These are phyloP conservation scores for Saxispiralis lemnorum DNA, from an alignment of 495 filamentous ascomycete genomes.

Conservation along the genomic window DNA sequence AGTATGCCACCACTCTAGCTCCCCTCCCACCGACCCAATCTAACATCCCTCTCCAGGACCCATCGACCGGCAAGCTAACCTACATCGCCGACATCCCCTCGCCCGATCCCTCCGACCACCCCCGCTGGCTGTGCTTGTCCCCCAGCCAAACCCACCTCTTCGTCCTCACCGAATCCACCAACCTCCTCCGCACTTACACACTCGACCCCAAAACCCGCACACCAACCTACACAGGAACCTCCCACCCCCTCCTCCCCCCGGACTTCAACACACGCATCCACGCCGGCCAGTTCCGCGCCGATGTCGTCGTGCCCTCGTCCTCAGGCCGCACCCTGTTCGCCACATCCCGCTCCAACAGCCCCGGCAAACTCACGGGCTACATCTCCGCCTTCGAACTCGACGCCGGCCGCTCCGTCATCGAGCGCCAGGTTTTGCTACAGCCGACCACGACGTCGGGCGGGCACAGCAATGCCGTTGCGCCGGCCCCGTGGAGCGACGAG, in stretches of 20 bases:
- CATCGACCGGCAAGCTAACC: slow-evolving; percentile 41
- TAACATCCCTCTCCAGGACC: slow-evolving; percentile 18
- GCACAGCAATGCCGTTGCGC: slow-evolving; percentile 67
- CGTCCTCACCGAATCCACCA: slow-evolving; percentile 71
- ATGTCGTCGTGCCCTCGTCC: slow-evolving; percentile 52
- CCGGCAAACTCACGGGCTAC: slow-evolving; percentile 53
- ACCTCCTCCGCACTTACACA: slow-evolving; percentile 60
- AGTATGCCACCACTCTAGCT: too few species aligned
- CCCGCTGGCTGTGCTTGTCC: slow-evolving; percentile 71
- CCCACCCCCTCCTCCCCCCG: slow-evolving; percentile 58
- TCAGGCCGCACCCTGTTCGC: slow-evolving; percentile 59
- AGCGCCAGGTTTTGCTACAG: slow-evolving; percentile 58
- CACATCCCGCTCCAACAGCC: slow-evolving; percentile 58
- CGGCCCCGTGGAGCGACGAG: slow-evolving; percentile 66
- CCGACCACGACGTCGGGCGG: slow-evolving; percentile 72
- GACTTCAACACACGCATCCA: slow-evolving; percentile 27
- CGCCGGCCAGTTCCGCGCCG: slow-evolving; percentile 48
- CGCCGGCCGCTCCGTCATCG: slow-evolving; percentile 43
- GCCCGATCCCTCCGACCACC: slow-evolving; percentile 53
- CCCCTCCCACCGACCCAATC: too few species aligned
- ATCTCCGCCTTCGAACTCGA: slow-evolving; percentile 59
- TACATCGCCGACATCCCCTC: slow-evolving; percentile 52
- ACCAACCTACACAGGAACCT: slow-evolving; percentile 66
- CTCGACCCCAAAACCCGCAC: slow-evolving; percentile 56
- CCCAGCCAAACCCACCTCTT: slow-evolving; percentile 60